These are phyloP conservation scores for Nicotiana paniculata DNA, from an alignment of 257 asterid species.

Conservation along the genomic window DNA sequence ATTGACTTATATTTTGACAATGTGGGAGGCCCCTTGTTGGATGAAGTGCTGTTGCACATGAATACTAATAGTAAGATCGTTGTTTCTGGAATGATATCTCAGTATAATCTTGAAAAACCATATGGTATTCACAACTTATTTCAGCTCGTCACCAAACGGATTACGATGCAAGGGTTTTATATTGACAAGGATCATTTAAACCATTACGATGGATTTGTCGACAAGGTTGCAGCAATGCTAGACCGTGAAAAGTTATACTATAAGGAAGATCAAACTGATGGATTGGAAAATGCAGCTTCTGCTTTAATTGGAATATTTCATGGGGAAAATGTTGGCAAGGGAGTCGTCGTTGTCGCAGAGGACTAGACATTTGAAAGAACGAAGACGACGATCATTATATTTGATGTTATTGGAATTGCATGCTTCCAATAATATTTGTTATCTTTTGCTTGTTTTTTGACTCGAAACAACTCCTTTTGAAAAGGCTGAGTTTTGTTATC, in stretches of 20 bases:
- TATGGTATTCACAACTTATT: background rate
- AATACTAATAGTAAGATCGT: background rate
- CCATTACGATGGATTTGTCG: background rate
- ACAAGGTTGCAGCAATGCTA: background rate
- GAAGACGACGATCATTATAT: no score
- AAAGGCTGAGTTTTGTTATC: background rate
- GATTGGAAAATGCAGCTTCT: constrained; percentile 4
- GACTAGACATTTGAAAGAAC: no score
- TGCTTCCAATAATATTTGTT: no score
- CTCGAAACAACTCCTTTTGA: no score
- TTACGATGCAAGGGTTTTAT: background rate
- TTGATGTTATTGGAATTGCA: no score
- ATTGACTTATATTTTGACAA: background rate
- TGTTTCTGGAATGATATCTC: constrained; percentile 7
- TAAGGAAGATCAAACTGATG: constrained; percentile 10
- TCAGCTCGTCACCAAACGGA: background rate
- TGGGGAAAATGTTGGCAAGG: constrained; percentile 13
- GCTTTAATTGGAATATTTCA: constrained; percentile 2
- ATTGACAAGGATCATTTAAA: background rate
- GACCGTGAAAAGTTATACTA: background rate
- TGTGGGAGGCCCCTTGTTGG: constrained; percentile 1
- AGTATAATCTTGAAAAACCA: constrained; percentile 6
- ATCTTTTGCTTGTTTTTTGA: background rate
- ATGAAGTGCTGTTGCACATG: constrained; percentile 12
- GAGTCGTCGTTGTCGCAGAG: background rate